Conservation (phyloP, 2,329 filamentous ascomycete genomes). For the Microascus cirrosus region DNA sequence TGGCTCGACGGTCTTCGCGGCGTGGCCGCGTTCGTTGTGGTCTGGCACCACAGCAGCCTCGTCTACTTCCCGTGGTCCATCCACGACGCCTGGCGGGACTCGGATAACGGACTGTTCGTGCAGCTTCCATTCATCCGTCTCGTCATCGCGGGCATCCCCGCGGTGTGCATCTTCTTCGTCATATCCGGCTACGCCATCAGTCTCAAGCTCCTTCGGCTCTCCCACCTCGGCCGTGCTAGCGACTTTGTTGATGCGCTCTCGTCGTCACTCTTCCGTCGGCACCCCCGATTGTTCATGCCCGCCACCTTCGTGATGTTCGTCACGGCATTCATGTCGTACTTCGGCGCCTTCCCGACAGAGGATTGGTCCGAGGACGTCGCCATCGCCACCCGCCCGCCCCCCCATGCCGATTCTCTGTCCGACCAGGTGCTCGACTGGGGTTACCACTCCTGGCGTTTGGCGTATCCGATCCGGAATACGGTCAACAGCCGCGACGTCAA, state of each 20-base stretch:
- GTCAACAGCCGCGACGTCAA: slow-evolving; percentile 16
- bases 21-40: slow-evolving; percentile 56
- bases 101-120: slow-evolving; percentile 17
- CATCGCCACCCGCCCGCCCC: slow-evolving; percentile 1
- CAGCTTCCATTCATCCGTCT: slow-evolving; percentile 45
- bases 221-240: slow-evolving; percentile 28
- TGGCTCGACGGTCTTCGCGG: slow-evolving; percentile 48
- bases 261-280: slow-evolving; percentile 36
- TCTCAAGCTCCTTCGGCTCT: slow-evolving; percentile 33
- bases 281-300: slow-evolving; percentile 36
- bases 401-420: neutral
- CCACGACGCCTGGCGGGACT: slow-evolving; percentile 2
- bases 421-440: slow-evolving; percentile 1
- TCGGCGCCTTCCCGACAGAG: slow-evolving; percentile 2
- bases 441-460: neutral
- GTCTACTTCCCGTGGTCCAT: slow-evolving; percentile 4
- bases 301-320: slow-evolving; percentile 43
- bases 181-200: slow-evolving; percentile 47
- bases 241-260: slow-evolving; percentile 31
- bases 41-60: slow-evolving; percentile 38
- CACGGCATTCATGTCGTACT: neutral
- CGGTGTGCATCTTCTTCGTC: slow-evolving; percentile 45
- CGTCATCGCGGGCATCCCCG: slow-evolving; percentile 50
- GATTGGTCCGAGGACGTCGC: slow-evolving; percentile 2
- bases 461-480: slow-evolving; percentile 1